Evolutionary conservation across 2,329 filamentous ascomycete species (phyloP).

Genomic region (Monosporascus cannonballus): DNA sequence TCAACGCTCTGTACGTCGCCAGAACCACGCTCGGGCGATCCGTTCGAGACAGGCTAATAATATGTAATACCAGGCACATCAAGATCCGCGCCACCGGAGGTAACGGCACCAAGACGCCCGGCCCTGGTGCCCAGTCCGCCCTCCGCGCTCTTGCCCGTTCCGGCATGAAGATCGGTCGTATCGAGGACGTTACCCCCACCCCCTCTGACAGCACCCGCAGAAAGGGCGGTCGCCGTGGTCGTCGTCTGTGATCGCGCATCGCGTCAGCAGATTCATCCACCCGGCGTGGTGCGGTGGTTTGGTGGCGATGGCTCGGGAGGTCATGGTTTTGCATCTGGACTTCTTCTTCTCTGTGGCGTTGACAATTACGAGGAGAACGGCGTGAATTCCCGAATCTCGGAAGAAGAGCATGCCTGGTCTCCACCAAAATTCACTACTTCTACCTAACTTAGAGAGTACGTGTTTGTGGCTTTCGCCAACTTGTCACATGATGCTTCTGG

Average conservation of each 20-base stretch:
- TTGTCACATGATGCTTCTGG: conserved; percentile 28
- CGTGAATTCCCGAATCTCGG: conserved; percentile 58
- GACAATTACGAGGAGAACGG: conserved; percentile 71
- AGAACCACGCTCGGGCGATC: background rate
- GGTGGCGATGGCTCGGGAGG: conserved; percentile 17
- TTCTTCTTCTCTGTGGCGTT: conserved; percentile 50
- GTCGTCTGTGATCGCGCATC: conserved; percentile 77
- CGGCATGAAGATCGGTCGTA: conserved; percentile 99
- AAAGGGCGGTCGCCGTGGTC: conserved; percentile 99
- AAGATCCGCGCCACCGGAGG: conserved; percentile 99
- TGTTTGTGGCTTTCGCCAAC: conserved; percentile 16
- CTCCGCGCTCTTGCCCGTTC: conserved; percentile 98
- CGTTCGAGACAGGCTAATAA: background rate
- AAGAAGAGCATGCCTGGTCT: conserved; percentile 33
- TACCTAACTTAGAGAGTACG: background rate
- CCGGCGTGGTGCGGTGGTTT: conserved; percentile 24
- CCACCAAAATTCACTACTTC: conserved; percentile 7
- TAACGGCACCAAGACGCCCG: conserved; percentile 99
- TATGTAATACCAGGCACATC: conserved; percentile 59
- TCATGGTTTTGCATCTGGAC: conserved; percentile 36
- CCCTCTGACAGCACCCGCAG: conserved; percentile 98
- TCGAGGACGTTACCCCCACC: conserved; percentile 98
- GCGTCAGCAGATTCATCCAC: conserved; percentile 21
- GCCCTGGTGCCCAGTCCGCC: conserved; percentile 97
- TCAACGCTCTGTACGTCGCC: conserved; percentile 63